Conservation (phyloP, 2,329 filamentous ascomycete genomes). For the Colletotrichum filicis region DNA sequence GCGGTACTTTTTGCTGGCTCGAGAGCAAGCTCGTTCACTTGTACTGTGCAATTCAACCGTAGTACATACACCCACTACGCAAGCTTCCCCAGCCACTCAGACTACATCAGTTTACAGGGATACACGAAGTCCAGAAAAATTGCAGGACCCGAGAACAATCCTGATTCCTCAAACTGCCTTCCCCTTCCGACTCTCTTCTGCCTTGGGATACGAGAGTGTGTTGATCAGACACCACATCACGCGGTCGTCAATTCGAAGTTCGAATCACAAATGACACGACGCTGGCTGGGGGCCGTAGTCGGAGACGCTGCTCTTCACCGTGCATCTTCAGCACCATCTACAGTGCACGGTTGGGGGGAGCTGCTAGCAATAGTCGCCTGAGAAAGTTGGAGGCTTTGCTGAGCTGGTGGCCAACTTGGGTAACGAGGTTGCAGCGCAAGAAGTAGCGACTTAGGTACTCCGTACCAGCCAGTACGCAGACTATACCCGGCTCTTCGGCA, state of each 20-base stretch:
- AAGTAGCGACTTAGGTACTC: slow-evolving; percentile 28
- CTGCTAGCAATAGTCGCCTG: not conserved
- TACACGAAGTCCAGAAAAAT: slow-evolving; percentile 22
- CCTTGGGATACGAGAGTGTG: not conserved
- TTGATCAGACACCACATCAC: slow-evolving; percentile 4
- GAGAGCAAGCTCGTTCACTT: not conserved
- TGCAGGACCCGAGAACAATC: slow-evolving; percentile 16
- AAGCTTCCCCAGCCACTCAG: slow-evolving; percentile 19
- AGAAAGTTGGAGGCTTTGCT: slow-evolving; percentile 1
- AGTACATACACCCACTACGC: slow-evolving; percentile 5
- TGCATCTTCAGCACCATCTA: not conserved
- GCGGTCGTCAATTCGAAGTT: not conserved
- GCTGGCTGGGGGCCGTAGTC: not conserved
- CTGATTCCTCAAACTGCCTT: slow-evolving; percentile 4
- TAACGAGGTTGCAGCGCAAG: slow-evolving; percentile 26
- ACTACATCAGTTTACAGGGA: slow-evolving; percentile 21
- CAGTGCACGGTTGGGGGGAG: slow-evolving; percentile 11
- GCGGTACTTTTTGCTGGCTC: not conserved
- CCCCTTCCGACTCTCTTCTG: not conserved
- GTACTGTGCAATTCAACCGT: not conserved
- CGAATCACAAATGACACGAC: not conserved
- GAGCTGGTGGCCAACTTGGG: slow-evolving; percentile 24
- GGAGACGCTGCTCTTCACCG: not conserved
- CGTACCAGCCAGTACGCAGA: slow-evolving; percentile 15
- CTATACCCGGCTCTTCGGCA: slow-evolving; percentile 28